A percentile compares a stretch with the other conserved stretches of the same genome.
Evolutionary conservation across 768 basidiomycete genomes (phyloP).

Genomic region (Megacollybia marginata): DNA sequence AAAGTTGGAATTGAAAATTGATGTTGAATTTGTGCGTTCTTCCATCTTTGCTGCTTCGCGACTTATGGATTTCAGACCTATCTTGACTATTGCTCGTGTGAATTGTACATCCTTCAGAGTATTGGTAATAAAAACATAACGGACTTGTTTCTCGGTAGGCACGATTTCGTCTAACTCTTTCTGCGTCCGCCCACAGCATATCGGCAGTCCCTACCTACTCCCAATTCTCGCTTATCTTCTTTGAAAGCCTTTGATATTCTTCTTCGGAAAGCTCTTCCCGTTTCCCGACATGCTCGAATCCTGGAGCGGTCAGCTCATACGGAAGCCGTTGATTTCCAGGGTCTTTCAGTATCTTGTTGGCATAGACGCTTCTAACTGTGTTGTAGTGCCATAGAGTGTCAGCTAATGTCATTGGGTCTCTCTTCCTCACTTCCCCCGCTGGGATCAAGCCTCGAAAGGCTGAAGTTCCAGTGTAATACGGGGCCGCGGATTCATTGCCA

Average conservation of each 20-base stretch:
- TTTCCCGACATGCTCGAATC: background rate
- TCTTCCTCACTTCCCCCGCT: slow-evolving; percentile 14
- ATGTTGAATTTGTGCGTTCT: too few species aligned
- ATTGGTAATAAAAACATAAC: too few species aligned
- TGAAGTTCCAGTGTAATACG: slow-evolving; percentile 21
- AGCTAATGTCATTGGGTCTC: slow-evolving; percentile 15
- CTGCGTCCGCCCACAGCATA: background rate
- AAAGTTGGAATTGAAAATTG: too few species aligned
- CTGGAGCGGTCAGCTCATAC: background rate
- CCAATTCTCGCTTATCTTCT: background rate
- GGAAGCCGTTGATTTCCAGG: background rate
- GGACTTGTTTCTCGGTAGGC: too few species aligned
- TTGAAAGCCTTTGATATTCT: background rate
- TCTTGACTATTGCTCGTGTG: too few species aligned
- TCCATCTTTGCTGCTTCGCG: too few species aligned
- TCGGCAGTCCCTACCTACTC: background rate
- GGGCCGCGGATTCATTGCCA: background rate
- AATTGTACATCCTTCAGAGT: too few species aligned
- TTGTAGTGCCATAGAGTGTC: slow-evolving; percentile 21
- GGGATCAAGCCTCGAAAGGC: slow-evolving; percentile 32
- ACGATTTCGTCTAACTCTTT: background rate
- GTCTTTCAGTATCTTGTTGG: slow-evolving; percentile 2
- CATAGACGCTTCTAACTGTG: slow-evolving; percentile 21
- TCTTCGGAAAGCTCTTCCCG: background rate
- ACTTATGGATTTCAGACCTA: too few species aligned